phyloP scores from a whole-genome alignment of 2,329 filamentous ascomycete genomes.

The Xylariaceae sp. region DNA sequence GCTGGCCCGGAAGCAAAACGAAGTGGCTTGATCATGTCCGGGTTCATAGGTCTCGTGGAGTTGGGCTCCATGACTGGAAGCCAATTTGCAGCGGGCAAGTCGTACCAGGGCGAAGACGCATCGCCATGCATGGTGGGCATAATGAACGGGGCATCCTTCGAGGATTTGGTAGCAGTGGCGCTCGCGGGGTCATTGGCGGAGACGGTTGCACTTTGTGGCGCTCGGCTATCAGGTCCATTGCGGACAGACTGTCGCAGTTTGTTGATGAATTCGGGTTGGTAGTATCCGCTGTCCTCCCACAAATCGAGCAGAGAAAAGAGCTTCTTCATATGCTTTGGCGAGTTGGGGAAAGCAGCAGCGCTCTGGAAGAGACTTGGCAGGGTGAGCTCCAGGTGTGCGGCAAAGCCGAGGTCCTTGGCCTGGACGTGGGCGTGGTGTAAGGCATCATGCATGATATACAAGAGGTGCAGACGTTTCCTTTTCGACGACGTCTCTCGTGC shows the following conservation, averaged over 20 bases:
- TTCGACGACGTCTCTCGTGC: constrained; percentile 51
- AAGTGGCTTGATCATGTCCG: constrained; percentile 64
- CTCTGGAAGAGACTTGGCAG: constrained; percentile 58
- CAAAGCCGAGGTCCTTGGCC: constrained; percentile 46
- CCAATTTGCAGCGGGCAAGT: constrained; percentile 76
- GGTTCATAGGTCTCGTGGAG: constrained; percentile 67
- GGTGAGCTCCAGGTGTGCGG: constrained; percentile 50
- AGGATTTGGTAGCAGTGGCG: constrained; percentile 31
- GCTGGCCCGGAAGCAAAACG: constrained; percentile 65
- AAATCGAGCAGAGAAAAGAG: constrained; percentile 59
- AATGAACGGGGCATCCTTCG: constrained; percentile 59
- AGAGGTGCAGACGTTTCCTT: constrained; percentile 66
- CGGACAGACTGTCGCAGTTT: constrained; percentile 56
- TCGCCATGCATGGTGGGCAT: constrained; percentile 77
- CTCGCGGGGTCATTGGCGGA: constrained; percentile 23
- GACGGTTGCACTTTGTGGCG: constrained; percentile 18
- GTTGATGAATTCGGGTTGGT: constrained; percentile 47
- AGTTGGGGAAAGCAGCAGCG: constrained; percentile 53
- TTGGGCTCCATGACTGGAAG: constrained; percentile 73
- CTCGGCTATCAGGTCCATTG: constrained; percentile 30
- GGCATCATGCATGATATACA: constrained; percentile 75
- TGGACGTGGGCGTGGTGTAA: constrained; percentile 62
- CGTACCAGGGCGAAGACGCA: constrained; percentile 66
- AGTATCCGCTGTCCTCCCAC: constrained; percentile 66
- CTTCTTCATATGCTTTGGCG: constrained; percentile 62